phyloP scores from a whole-genome alignment of 495 filamentous ascomycete species.

The Opeltia flavorubescens region DNA sequence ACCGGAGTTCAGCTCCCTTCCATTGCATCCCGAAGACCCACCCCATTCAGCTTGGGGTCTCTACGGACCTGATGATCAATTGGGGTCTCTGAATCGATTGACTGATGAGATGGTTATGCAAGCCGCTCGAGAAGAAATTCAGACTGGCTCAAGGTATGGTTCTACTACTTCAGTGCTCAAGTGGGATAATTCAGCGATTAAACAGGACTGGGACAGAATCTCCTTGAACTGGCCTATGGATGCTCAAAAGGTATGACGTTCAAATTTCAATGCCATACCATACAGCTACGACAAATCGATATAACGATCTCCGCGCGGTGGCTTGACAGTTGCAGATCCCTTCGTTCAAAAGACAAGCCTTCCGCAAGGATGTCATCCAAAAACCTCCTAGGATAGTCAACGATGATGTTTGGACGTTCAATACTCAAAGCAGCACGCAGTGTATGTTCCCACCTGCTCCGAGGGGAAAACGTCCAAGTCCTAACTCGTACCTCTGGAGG shows the following conservation, averaged over 20 bases:
- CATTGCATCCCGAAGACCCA: neutral
- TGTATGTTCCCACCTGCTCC: conserved; percentile 18
- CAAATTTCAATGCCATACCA: neutral
- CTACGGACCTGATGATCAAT: conserved; percentile 32
- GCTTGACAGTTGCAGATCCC: neutral
- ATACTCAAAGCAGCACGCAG: conserved; percentile 63
- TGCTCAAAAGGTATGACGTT: conserved; percentile 16
- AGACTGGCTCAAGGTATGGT: conserved; percentile 7
- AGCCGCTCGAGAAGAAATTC: conserved; percentile 7
- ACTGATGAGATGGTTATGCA: conserved; percentile 14
- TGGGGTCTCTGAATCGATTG: conserved; percentile 33
- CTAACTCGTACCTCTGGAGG: conserved; percentile 20
- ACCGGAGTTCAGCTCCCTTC: neutral
- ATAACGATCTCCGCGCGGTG: neutral
- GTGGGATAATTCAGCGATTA: too few species aligned
- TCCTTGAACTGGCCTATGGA: conserved; percentile 33
- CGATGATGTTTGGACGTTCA: conserved; percentile 58
- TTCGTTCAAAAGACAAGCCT: conserved; percentile 26
- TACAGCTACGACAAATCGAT: neutral
- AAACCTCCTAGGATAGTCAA: conserved; percentile 21
- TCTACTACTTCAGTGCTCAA: neutral
- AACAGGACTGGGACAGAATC: too few species aligned
- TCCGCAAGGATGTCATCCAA: conserved; percentile 26
- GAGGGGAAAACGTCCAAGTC: neutral
- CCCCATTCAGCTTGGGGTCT: conserved; percentile 31